Conservation (phyloP, 192 early-diverging fungal genomes). For the Coemansia sp. region DNA sequence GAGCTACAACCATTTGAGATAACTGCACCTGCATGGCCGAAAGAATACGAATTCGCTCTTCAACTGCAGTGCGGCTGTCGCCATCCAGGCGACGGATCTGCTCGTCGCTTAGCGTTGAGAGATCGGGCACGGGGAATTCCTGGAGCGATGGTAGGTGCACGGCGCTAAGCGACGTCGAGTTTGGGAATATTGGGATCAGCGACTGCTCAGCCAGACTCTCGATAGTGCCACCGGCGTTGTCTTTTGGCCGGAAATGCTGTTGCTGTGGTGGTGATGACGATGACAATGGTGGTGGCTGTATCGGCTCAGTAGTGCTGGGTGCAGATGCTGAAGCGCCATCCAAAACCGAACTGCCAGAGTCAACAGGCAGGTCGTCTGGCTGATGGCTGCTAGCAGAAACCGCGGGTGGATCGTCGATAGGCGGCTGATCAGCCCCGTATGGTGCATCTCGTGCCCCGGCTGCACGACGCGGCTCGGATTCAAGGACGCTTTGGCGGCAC, state of each 20-base stretch:
- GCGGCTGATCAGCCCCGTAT: no score
- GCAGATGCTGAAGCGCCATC: no score
- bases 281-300: not conserved
- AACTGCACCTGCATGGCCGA: slow-evolving; percentile 62
- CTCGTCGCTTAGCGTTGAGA: slow-evolving; percentile 55
- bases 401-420: not conserved
- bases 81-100: slow-evolving; percentile 56
- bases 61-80: slow-evolving; percentile 58
- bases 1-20: slow-evolving; percentile 39
- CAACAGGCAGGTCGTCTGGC: no score
- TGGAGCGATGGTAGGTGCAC: slow-evolving; percentile 23
- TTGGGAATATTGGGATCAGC: slow-evolving; percentile 30
- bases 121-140: slow-evolving; percentile 40
- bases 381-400: no score
- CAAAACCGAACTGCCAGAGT: no score
- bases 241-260: not conserved
- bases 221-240: not conserved
- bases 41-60: slow-evolving; percentile 62
- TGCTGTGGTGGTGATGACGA: not conserved
- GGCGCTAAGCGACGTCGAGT: not conserved
- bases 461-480: not conserved
- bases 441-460: no score
- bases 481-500: slow-evolving; percentile 53
- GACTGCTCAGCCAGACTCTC: not conserved
- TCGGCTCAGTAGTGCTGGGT: no score